Conservation (phyloP, 352 stramenopile genomes). For the Globisporangium cylindrosporum region DNA sequence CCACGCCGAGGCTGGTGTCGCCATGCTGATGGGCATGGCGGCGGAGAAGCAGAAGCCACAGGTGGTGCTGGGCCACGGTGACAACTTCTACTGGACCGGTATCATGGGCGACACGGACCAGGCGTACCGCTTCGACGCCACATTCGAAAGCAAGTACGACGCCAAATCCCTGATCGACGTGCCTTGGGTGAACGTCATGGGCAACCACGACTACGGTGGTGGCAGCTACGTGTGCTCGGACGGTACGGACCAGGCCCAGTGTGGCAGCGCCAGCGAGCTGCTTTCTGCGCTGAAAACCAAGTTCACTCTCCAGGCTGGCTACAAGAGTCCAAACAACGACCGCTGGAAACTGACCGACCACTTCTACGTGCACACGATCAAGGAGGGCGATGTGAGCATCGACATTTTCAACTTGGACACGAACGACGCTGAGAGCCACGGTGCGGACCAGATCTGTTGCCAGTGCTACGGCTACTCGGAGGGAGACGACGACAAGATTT, state of each 20-base stretch:
- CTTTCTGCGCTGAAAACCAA: constrained; percentile 29
- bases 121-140: constrained; percentile 46
- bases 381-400: constrained; percentile 31
- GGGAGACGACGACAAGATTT: constrained; percentile 38
- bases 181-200: constrained; percentile 60
- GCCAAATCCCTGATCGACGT: constrained; percentile 40
- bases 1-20: constrained; percentile 59
- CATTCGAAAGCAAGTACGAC: constrained; percentile 54
- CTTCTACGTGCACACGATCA: constrained; percentile 40
- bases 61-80: constrained; percentile 56
- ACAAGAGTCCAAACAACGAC: constrained; percentile 46
- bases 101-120: constrained; percentile 38
- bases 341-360: constrained; percentile 46
- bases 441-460: constrained; percentile 68
- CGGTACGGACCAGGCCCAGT: constrained; percentile 11
- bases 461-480: constrained; percentile 78
- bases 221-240: constrained; percentile 37
- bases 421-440: constrained; percentile 48
- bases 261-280: constrained; percentile 21
- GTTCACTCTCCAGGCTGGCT: constrained; percentile 47
- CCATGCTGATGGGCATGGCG: constrained; percentile 55
- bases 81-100: constrained; percentile 70
- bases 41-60: constrained; percentile 41
- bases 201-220: constrained; percentile 68
- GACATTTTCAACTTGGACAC: constrained; percentile 58